These are phyloP conservation scores for Umbelopsis sp. DNA, from an alignment of 192 early-diverging fungal species.

Conservation along the genomic window DNA sequence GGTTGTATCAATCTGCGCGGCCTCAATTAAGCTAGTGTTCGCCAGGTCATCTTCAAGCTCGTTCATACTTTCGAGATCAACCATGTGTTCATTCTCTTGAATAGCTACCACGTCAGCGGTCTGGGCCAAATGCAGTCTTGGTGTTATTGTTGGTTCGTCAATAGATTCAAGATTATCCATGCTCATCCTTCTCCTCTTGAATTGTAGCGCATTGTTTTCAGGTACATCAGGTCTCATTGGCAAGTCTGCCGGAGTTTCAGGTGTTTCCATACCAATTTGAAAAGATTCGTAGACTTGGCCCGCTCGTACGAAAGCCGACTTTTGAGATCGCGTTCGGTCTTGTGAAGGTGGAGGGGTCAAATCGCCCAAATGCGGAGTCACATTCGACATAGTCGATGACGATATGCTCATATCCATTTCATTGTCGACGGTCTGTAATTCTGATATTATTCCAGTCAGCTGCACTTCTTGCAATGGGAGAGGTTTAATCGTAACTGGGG, in stretches of 20 bases:
- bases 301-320: background rate
- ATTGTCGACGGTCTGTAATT: background rate
- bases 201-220: background rate
- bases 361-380: background rate
- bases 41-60: constrained; percentile 10
- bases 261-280: constrained; percentile 1
- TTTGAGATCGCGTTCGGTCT: background rate
- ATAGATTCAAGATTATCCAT: background rate
- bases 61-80: background rate
- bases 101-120: background rate
- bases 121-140: background rate
- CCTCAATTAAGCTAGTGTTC: constrained; percentile 7
- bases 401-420: constrained; percentile 8
- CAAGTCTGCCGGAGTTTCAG: background rate
- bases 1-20: background rate
- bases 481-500: background rate
- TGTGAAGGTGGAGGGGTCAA: background rate
- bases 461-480: background rate
- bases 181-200: background rate
- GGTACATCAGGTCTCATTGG: background rate
- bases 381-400: background rate
- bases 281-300: constrained; percentile 2
- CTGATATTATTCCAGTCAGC: background rate
- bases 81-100: background rate
- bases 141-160: background rate